Conservation (phyloP, 345 rosid species). For the Euphorbia pulcherrima region DNA sequence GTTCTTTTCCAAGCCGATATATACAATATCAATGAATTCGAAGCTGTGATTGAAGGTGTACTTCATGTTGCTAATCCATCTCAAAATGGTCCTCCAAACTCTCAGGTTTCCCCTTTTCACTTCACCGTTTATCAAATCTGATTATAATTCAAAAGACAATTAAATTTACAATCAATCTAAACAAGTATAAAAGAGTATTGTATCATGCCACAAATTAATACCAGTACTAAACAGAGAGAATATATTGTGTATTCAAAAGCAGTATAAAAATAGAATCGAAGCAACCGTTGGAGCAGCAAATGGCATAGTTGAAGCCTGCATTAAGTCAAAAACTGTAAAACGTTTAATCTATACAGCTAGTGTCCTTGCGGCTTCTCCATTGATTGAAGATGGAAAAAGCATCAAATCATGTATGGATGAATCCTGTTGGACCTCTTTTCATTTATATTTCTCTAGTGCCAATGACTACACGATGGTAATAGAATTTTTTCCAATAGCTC, state of each 20-base stretch:
- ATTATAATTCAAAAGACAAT: too few relatives aligned
- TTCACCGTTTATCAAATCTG: too few relatives aligned
- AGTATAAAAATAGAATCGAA: slow-evolving; percentile 25
- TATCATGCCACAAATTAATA: too few relatives aligned
- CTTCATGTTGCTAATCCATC: slow-evolving; percentile 26
- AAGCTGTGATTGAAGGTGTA: slow-evolving; percentile 26
- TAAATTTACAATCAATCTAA: too few relatives aligned
- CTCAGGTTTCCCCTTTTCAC: not conserved
- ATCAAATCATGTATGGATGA: slow-evolving; percentile 15
- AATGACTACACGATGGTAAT: not conserved
- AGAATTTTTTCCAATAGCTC: too few relatives aligned
- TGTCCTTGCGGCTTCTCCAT: slow-evolving; percentile 20
- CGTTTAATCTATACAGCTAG: slow-evolving; percentile 32
- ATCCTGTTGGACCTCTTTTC: slow-evolving; percentile 33
- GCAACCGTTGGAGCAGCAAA: slow-evolving; percentile 19
- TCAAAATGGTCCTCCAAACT: not conserved
- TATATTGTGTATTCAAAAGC: too few relatives aligned
- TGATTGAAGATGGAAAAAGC: slow-evolving; percentile 7
- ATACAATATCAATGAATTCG: slow-evolving; percentile 20
- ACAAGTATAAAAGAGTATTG: too few relatives aligned
- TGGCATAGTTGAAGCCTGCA: slow-evolving; percentile 19
- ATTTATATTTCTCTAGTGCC: slow-evolving; percentile 5
- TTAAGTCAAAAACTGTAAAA: slow-evolving; percentile 21
- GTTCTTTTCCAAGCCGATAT: slow-evolving; percentile 35
- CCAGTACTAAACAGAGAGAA: too few relatives aligned